Evolutionary conservation across 139 green algal genomes (phyloP).

Genomic region (Chlamydomonas sphaeroides): DNA sequence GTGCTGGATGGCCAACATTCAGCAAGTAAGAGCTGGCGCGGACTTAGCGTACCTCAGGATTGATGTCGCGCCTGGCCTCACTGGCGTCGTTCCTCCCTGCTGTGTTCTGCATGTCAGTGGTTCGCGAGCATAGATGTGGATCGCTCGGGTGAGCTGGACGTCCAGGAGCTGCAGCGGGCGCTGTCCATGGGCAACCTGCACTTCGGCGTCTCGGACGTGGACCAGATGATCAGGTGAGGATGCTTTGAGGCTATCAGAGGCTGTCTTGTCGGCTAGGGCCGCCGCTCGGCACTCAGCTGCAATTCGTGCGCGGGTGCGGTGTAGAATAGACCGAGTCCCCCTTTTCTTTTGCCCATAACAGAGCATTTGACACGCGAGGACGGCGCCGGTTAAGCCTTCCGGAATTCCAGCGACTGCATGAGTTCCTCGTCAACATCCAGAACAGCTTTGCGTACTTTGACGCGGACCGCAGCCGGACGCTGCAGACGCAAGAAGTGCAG

Average conservation of each 20-base stretch:
- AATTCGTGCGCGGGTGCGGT: too few relatives aligned
- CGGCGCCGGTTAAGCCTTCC: conserved; percentile 25
- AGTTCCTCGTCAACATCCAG: conserved; percentile 41
- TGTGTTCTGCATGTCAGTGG: too few relatives aligned
- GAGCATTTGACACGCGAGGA: conserved; percentile 37
- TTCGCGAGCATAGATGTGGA: conserved; percentile 41
- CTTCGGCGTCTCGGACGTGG: conserved; percentile 37
- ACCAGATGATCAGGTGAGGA: conserved; percentile 43
- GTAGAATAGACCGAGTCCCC: too few relatives aligned
- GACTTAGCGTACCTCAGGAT: too few relatives aligned
- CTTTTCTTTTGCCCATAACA: neutral
- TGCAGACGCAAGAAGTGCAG: conserved; percentile 29
- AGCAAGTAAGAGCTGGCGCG: conserved; percentile 22
- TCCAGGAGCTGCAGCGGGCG: conserved; percentile 34
- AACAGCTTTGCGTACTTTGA: conserved; percentile 45
- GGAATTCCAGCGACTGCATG: conserved; percentile 39
- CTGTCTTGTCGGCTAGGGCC: too few relatives aligned
- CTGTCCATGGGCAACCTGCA: conserved; percentile 33
- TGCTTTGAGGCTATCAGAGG: too few relatives aligned
- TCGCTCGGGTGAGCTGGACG: conserved; percentile 35
- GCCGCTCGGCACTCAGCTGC: too few relatives aligned
- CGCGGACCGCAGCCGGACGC: conserved; percentile 21
- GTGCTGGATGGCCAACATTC: conserved; percentile 40
- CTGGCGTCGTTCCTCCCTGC: too few relatives aligned
- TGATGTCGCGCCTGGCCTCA: too few relatives aligned